phyloP scores from a whole-genome alignment of 2,329 filamentous ascomycete species.

The Cercospora citrullina region DNA sequence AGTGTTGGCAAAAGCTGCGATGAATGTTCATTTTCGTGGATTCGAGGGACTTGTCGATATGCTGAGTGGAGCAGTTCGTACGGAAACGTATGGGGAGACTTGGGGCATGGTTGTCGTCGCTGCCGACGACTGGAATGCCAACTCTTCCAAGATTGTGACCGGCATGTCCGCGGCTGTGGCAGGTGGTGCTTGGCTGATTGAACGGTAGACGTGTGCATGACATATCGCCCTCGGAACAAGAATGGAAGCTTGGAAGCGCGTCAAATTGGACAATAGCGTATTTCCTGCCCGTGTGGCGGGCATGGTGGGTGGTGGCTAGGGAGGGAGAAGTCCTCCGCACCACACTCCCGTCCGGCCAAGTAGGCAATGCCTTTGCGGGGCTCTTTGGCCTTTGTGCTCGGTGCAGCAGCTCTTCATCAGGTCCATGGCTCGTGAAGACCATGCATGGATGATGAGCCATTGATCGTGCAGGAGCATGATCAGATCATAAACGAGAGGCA shows the following conservation, averaged over 20 bases:
- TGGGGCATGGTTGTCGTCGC: neutral
- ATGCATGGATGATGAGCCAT: neutral
- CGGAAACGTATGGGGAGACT: neutral
- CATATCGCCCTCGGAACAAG: neutral
- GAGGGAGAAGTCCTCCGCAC: neutral
- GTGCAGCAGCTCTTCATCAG: neutral
- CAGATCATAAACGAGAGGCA: neutral
- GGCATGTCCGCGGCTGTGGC: neutral
- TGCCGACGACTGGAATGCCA: neutral
- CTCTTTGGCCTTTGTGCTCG: neutral
- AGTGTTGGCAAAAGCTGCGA: neutral
- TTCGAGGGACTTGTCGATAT: neutral
- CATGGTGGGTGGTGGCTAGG: neutral
- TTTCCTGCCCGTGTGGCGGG: neutral
- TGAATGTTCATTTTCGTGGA: neutral
- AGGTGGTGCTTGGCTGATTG: neutral
- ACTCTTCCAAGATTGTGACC: conserved; percentile 3
- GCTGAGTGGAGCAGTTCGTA: neutral
- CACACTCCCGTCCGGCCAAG: neutral
- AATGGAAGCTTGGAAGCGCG: neutral
- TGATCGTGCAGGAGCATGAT: neutral
- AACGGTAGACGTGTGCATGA: neutral
- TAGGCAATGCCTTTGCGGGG: neutral
- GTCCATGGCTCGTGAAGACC: neutral
- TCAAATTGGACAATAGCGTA: neutral